Percentiles rank a stretch among this genome's conserved stretches.
Evolutionary conservation across 208 protist genomes (phyloP).

Genomic region (Trichomonas vaginalis): DNA sequence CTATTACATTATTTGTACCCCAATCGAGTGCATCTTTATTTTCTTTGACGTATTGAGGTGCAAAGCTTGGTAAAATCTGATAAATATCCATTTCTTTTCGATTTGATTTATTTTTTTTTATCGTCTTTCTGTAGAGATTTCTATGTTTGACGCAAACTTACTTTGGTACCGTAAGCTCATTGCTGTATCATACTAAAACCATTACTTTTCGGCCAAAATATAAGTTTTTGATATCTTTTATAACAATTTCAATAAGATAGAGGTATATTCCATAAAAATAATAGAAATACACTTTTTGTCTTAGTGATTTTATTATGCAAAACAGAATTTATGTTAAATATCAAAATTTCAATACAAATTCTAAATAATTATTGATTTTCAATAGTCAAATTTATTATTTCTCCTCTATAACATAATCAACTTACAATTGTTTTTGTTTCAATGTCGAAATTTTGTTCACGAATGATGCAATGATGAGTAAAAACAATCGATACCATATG

Average conservation of each 20-base stretch:
- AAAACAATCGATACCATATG: too few species aligned
- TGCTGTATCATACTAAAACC: not conserved
- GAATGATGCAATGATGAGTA: too few species aligned
- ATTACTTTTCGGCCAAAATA: not conserved
- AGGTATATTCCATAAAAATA: not conserved
- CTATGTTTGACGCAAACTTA: too few species aligned
- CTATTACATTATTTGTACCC: not conserved
- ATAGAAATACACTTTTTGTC: not conserved
- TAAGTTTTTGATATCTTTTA: not conserved
- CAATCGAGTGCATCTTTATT: not conserved
- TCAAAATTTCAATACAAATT: too few species aligned
- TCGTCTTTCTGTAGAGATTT: too few species aligned
- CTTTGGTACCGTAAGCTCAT: not conserved
- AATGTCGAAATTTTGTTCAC: too few species aligned
- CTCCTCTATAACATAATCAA: too few species aligned
- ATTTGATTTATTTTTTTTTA: too few species aligned
- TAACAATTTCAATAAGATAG: not conserved
- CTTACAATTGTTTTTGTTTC: too few species aligned
- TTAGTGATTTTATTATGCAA: not conserved
- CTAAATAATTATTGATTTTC: too few species aligned
- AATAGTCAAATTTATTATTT: too few species aligned
- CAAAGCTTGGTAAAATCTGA: not conserved
- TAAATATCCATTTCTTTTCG: not conserved
- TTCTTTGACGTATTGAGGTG: not conserved
- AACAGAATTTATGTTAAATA: not conserved